Evolutionary conservation across 192 early-diverging fungal genomes (phyloP), one percentile per base, ranked within the genome.

Genomic region (Chytriomyces hyalinus): DNA sequence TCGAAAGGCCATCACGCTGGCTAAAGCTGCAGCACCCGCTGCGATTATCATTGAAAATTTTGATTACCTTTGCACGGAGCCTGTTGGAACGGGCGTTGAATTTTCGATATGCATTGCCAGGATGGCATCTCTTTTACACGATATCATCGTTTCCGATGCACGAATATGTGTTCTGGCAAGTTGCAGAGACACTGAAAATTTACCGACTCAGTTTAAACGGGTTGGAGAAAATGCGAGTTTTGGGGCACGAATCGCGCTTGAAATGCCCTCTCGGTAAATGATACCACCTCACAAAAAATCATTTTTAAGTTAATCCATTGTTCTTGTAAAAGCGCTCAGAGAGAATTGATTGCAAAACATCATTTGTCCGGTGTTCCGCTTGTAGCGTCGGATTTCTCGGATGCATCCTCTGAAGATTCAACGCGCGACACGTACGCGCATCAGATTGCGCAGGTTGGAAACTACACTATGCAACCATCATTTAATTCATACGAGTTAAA

Each of bases 1-100:
- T 8, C 20, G 72, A 13, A 61, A 61, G 46, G 72, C 72, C 61
- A 74, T 74, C 36, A 63, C 43, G 13, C 72, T 57, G 9, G 72
- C 72, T 6, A 10, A 61, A 36, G 13, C 46, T 20, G n/a, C 60
- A 6, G 24, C 72, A 20, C 72, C 72, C n/a, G 57, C 72, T 17
- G 61, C 63, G 9, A 61, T 74, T 43, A 45, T 74, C 24, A 11
- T 74, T n/a, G 72, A 74, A 6, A 46, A 63, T 10, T 36, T 64
- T 48, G n/a, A 74, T 47, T 22, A 50, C 9, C 10, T 74, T 10
- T 43, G 10, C 15, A 17, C 46, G 47, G 72, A 61, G 20, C 69
- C 36, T 24, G 24, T 44, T 44, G 69, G 69, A 57, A 6, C 36
- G 4, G 51, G 44, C 2, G 36, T 71, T 71, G 69, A 71, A 8